Evolutionary conservation across 2,329 filamentous ascomycete species (phyloP).

Genomic region (Paecilomyces sp.): DNA sequence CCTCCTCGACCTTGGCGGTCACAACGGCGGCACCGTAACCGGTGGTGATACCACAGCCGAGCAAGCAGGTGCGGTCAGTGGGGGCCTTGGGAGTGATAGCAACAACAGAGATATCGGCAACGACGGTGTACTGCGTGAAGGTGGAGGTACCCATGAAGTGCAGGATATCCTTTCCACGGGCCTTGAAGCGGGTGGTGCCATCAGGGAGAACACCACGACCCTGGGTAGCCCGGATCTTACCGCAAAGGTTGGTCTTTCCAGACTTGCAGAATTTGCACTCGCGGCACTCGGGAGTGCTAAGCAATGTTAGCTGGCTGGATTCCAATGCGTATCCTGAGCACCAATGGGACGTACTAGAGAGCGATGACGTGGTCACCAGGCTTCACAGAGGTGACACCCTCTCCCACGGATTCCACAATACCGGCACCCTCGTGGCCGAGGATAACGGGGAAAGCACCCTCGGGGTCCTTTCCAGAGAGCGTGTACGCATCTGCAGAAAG

Average conservation of each 20-base stretch:
- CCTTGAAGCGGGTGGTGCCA: conserved; percentile 88
- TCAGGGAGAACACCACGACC: conserved; percentile 96
- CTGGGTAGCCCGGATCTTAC: conserved; percentile 96
- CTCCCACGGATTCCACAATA: conserved; percentile 86
- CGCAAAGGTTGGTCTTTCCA: conserved; percentile 98
- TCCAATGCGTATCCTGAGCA: not conserved
- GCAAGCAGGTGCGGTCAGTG: conserved; percentile 91
- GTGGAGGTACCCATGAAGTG: conserved; percentile 99
- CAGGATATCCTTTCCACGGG: conserved; percentile 88
- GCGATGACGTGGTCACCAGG: conserved; percentile 84
- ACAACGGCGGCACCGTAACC: conserved; percentile 94
- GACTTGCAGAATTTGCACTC: conserved; percentile 99
- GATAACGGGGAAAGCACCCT: conserved; percentile 85
- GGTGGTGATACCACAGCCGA: conserved; percentile 97
- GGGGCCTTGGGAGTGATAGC: conserved; percentile 83
- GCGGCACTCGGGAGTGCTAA: conserved; percentile 86
- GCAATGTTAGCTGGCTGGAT: not conserved
- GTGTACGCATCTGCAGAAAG: conserved; percentile 71
- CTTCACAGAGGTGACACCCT: conserved; percentile 93
- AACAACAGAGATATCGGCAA: conserved; percentile 96
- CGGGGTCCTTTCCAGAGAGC: conserved; percentile 91
- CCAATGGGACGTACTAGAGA: conserved; percentile 59
- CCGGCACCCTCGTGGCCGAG: conserved; percentile 88
- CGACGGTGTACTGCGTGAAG: conserved; percentile 97
- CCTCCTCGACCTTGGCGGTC: conserved; percentile 85